Evolutionary conservation across 1,284 basidiomycete genomes (phyloP), one percentile per base, ranked within the genome.

Genomic region (Ganoderma sinense): DNA sequence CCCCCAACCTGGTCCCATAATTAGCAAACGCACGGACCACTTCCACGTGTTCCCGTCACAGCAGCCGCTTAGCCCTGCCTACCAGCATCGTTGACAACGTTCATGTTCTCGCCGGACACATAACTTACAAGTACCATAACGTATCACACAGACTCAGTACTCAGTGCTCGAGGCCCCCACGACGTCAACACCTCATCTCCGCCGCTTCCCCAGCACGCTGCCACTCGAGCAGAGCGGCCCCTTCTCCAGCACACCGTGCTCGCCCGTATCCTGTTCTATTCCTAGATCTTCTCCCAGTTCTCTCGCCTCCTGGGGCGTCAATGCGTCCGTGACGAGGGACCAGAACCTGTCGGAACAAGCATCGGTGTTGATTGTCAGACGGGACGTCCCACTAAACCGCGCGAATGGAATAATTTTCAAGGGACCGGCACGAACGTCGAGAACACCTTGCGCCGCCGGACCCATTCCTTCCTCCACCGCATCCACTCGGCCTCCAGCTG

Each of bases 401-500:
- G 55, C 48, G 48, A 51, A 29, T 62, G 13, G 33, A 62, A 41
- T 61, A 13, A 45, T 7, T 45, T 36, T 41, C 10, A 41, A 41
- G 39, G 51, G 51, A 41, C 18, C 26, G 10, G 14, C n/a, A 62
- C 66, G 69, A 63, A 94, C 93, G 84, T 86, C 64, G 81, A 86
- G 80, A 92, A 95, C 2, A 91, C 80, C 76, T 92, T 93, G 76
- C 85, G 88, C 65, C 94, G 83, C 43, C 84, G 84, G 51, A 87
- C 77, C 94, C 94, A 95, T 82, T 95, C 91, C 2, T 82, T 80
- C 70, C 90, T 83, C 92, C 93, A 94, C 75, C 85, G 88, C 2
- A 74, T 79, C 92, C 93, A 94, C 58, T 94, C 91, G 2, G 80
- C 76, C 65, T 93, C 89, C 56, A 93, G 80, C 69, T 84, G 81